phyloP scores from a whole-genome alignment of 116 monocot genomes.

The Phalaenopsis hybrid region DNA sequence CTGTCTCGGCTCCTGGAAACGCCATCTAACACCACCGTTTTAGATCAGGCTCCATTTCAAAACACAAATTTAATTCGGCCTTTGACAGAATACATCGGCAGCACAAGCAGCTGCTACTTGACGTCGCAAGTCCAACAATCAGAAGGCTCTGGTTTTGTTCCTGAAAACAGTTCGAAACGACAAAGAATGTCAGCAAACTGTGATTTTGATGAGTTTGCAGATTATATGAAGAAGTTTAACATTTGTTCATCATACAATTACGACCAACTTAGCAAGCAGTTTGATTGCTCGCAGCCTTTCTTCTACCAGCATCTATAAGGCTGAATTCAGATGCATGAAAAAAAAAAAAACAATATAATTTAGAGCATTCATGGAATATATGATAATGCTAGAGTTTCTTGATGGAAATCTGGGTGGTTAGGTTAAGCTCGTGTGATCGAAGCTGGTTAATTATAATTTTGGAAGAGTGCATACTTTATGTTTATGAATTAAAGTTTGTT shows the following conservation, averaged over 20 bases:
- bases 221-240: neutral
- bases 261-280: neutral
- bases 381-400: neutral
- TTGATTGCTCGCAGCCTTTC: slow-evolving; percentile 3
- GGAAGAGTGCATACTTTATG: neutral
- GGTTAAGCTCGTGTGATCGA: no score
- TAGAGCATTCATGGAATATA: no score
- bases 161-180: slow-evolving; percentile 1
- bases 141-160: neutral
- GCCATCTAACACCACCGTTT: neutral
- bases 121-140: neutral
- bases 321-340: neutral
- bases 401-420: neutral
- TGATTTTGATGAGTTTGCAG: neutral
- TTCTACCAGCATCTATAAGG: neutral
- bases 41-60: neutral
- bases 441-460: no score
- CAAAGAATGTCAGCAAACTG: neutral
- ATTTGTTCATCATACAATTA: neutral
- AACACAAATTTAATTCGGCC: neutral
- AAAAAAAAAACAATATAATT: no score
- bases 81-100: neutral
- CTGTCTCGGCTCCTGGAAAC: slow-evolving; percentile 3
- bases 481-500: neutral
- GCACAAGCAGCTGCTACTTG: neutral